phyloP scores from a whole-genome alignment of 2,329 filamentous ascomycete species.

The Neofusicoccum ribis region DNA sequence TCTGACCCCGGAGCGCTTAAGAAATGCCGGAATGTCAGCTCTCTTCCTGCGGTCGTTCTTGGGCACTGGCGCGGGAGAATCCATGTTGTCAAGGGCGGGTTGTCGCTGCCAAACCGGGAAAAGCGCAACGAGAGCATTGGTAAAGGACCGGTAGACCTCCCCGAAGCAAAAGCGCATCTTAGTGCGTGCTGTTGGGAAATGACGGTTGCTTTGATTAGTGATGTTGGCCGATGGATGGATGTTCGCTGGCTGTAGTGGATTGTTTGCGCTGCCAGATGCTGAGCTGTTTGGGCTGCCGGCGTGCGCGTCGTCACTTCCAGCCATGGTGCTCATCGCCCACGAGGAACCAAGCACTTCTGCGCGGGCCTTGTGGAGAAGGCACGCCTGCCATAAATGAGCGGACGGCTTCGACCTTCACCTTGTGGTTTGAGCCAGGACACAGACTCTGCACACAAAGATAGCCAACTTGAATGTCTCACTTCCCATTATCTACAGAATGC shows the following conservation, averaged over 20 bases:
- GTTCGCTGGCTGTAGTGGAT: not conserved
- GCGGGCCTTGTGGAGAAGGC: not conserved
- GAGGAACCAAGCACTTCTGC: not conserved
- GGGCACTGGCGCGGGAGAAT: not conserved
- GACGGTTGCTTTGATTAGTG: not conserved
- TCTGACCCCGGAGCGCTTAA: not conserved
- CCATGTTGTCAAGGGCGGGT: not conserved
- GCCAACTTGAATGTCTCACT: not conserved
- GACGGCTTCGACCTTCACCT: not conserved
- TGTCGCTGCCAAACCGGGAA: not conserved
- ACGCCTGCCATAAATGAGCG: not conserved
- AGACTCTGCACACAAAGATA: not conserved
- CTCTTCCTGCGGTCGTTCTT: not conserved
- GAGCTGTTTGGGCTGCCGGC: not conserved
- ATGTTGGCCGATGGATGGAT: not conserved
- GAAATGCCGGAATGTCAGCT: not conserved
- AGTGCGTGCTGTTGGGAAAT: too few species aligned
- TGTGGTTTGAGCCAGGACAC: too few species aligned
- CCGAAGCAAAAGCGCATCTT: too few species aligned
- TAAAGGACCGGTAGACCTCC: too few species aligned
- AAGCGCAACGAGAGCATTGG: not conserved
- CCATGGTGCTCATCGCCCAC: not conserved
- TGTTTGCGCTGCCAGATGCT: not conserved
- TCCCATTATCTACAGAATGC: not conserved
- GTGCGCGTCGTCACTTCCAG: not conserved